A percentile compares a stretch with the other conserved stretches of the same genome.
Conservation (phyloP, 805 yeast genomes). For the Metschnikowia sp. region DNA sequence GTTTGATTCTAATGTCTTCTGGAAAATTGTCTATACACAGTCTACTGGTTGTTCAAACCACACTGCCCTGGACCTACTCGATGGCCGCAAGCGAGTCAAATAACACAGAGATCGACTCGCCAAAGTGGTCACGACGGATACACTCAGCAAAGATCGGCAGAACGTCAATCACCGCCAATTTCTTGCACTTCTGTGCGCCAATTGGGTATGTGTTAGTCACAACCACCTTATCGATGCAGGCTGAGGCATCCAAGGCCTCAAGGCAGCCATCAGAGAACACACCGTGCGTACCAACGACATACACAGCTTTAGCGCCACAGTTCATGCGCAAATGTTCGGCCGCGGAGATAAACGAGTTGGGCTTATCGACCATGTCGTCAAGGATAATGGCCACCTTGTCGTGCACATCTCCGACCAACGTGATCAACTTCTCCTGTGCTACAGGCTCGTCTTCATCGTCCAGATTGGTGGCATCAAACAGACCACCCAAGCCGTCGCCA, state of each 20-base stretch:
- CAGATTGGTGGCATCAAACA: slow-evolving; percentile 75
- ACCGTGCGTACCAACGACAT: slow-evolving; percentile 94
- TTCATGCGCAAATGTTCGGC: slow-evolving; percentile 95
- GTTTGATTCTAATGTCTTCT: too few species aligned
- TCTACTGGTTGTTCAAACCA: background rate
- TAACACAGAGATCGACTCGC: slow-evolving; percentile 90
- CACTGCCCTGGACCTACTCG: slow-evolving; percentile 21
- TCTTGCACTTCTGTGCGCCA: slow-evolving; percentile 54
- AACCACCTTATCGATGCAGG: slow-evolving; percentile 84
- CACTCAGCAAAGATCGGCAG: slow-evolving; percentile 97
- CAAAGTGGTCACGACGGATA: slow-evolving; percentile 97
- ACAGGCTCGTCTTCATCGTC: slow-evolving; percentile 82
- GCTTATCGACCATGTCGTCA: slow-evolving; percentile 97
- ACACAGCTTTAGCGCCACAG: slow-evolving; percentile 93
- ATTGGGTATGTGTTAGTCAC: slow-evolving; percentile 97
- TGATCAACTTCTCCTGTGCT: slow-evolving; percentile 80
- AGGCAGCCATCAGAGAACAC: slow-evolving; percentile 85
- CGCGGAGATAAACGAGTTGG: slow-evolving; percentile 90
- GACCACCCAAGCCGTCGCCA: slow-evolving; percentile 70
- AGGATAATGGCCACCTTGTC: slow-evolving; percentile 88
- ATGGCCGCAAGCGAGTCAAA: slow-evolving; percentile 79
- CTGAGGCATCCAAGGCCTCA: slow-evolving; percentile 70
- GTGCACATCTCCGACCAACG: slow-evolving; percentile 93
- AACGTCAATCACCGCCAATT: slow-evolving; percentile 85
- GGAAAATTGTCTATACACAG: background rate